Conservation (phyloP, 2,329 filamentous ascomycete species). For the Aspergillus jensenii region DNA sequence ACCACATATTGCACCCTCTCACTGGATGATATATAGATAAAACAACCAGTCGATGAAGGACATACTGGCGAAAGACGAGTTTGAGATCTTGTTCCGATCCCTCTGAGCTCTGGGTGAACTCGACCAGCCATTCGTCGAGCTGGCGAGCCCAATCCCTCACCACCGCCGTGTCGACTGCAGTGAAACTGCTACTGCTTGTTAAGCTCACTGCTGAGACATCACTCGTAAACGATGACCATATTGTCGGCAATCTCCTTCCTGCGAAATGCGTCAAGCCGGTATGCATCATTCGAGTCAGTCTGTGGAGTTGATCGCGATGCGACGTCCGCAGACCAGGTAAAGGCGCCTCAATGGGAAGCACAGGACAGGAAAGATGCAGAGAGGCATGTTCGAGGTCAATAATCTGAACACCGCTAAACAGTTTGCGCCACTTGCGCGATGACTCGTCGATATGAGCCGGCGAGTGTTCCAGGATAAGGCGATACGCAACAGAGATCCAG, state of each 20-base stretch:
- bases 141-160: constrained; percentile 5
- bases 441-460: constrained; percentile 2
- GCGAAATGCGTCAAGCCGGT: constrained; percentile 5
- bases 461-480: constrained; percentile 8
- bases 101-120: constrained; percentile 1
- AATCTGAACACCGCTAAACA: constrained; percentile 5
- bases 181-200: neutral
- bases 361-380: constrained; percentile 4
- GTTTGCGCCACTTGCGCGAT: constrained; percentile 2
- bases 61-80: constrained; percentile 4
- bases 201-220: neutral
- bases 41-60: constrained; percentile 1
- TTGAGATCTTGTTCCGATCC: constrained; percentile 3
- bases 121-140: constrained; percentile 4
- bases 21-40: constrained; percentile 5
- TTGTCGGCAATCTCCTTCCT: neutral
- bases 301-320: neutral
- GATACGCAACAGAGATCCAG: constrained; percentile 9
- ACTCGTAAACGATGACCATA: constrained; percentile 2
- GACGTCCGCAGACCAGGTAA: neutral
- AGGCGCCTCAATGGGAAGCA: constrained; percentile 1
- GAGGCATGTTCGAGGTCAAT: constrained; percentile 8
- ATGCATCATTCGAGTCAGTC: constrained; percentile 8
- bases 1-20: constrained; percentile 3
- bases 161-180: constrained; percentile 1